Conservation (phyloP, 2,329 filamentous ascomycete species). For the Colletotrichum sp. region DNA sequence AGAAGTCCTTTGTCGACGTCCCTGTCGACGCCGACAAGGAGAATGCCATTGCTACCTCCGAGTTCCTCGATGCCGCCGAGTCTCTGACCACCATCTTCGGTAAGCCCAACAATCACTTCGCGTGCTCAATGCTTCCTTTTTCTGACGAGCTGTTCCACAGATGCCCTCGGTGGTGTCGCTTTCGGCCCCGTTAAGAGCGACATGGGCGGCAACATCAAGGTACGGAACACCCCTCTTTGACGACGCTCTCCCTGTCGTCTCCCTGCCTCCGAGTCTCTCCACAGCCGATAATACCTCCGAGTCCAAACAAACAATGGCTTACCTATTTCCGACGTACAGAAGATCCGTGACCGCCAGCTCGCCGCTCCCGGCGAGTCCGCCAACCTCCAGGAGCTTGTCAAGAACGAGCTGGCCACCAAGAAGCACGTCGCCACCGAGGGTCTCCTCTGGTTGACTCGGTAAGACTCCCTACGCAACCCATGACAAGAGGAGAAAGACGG, state of each 20-base stretch:
- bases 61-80: conserved; percentile 93
- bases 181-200: conserved; percentile 93
- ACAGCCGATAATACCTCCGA: background rate
- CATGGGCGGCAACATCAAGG: conserved; percentile 90
- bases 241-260: background rate
- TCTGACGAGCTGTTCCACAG: conserved; percentile 37
- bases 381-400: conserved; percentile 83
- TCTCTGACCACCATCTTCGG: conserved; percentile 87
- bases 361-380: conserved; percentile 80
- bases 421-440: conserved; percentile 90
- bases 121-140: background rate
- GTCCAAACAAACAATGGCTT: background rate
- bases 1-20: conserved; percentile 84
- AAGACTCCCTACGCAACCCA: conserved; percentile 31
- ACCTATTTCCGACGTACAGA: conserved; percentile 55
- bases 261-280: background rate
- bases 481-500: background rate
- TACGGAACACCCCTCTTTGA: conserved; percentile 40
- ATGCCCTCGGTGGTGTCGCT: conserved; percentile 71
- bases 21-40: conserved; percentile 74
- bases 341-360: conserved; percentile 84
- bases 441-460: conserved; percentile 90
- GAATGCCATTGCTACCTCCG: conserved; percentile 79
- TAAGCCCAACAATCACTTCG: conserved; percentile 37
- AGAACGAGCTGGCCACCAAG: conserved; percentile 88